Evolutionary conservation across 805 yeast species (phyloP).

Genomic region (Yamadazyma nakazawae): DNA sequence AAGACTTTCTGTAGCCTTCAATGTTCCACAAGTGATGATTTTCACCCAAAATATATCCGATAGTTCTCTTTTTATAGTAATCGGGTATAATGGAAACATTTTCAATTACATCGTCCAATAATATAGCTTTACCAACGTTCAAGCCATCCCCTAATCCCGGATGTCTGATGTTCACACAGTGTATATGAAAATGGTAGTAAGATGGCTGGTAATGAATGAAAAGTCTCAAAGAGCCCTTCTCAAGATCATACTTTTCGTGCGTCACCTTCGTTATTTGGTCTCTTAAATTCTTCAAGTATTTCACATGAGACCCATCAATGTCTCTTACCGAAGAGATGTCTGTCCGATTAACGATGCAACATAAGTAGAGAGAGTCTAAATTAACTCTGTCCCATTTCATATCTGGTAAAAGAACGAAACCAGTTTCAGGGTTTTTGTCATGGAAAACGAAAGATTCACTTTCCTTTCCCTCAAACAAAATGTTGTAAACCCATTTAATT

Average conservation of each 20-base stretch:
- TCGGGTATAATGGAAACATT: slow-evolving; percentile 54
- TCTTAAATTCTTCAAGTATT: slow-evolving; percentile 51
- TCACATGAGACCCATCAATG: slow-evolving; percentile 54
- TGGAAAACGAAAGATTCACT: slow-evolving; percentile 73
- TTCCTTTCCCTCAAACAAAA: slow-evolving; percentile 77
- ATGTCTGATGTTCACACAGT: slow-evolving; percentile 72
- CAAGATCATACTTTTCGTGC: slow-evolving; percentile 35
- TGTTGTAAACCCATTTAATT: slow-evolving; percentile 86
- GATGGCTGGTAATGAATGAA: slow-evolving; percentile 95
- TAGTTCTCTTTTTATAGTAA: slow-evolving; percentile 55
- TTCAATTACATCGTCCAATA: slow-evolving; percentile 79
- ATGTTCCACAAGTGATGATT: slow-evolving; percentile 69
- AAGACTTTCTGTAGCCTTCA: slow-evolving; percentile 19
- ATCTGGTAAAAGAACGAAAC: slow-evolving; percentile 83
- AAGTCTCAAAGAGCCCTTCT: slow-evolving; percentile 58
- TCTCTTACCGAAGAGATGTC: slow-evolving; percentile 78
- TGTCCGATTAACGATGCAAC: slow-evolving; percentile 66
- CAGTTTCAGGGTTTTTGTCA: slow-evolving; percentile 50
- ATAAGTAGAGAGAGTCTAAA: slow-evolving; percentile 68
- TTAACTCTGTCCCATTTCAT: slow-evolving; percentile 92
- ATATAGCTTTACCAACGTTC: slow-evolving; percentile 73
- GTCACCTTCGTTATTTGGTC: slow-evolving; percentile 47
- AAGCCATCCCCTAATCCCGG: slow-evolving; percentile 68
- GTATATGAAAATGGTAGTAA: slow-evolving; percentile 93
- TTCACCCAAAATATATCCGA: slow-evolving; percentile 71